phyloP scores from a whole-genome alignment of 768 basidiomycete species.

The Russula dissimulans region DNA sequence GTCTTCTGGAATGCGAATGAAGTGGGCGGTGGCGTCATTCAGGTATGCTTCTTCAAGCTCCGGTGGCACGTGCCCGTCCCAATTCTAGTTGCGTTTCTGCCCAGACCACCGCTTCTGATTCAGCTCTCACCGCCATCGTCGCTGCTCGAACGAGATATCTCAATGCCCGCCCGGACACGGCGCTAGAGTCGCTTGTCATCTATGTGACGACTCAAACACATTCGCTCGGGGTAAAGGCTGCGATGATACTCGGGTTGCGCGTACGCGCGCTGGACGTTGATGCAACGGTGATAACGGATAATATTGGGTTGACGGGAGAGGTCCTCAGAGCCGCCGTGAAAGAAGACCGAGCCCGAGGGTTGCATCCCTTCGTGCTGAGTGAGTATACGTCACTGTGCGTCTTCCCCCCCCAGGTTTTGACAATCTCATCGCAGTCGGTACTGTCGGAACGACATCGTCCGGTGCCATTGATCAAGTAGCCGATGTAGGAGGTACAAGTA shows the following conservation, averaged over 20 bases:
- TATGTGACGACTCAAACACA: constrained; percentile 91
- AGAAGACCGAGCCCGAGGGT: constrained; percentile 50
- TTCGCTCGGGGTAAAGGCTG: constrained; percentile 74
- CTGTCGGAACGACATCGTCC: constrained; percentile 84
- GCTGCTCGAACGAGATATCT: constrained; percentile 64
- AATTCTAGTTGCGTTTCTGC: not conserved
- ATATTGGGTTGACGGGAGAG: constrained; percentile 59
- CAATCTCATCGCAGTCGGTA: constrained; percentile 51
- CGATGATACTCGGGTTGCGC: constrained; percentile 65
- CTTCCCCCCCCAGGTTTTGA: not conserved
- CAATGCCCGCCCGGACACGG: constrained; percentile 38
- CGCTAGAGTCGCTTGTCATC: constrained; percentile 57
- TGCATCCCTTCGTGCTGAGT: constrained; percentile 79
- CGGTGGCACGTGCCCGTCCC: too few species aligned
- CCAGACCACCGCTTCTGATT: constrained; percentile 82
- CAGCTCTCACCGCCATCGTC: constrained; percentile 63
- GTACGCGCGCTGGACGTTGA: constrained; percentile 63
- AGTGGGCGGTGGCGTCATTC: constrained; percentile 75
- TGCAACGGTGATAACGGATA: constrained; percentile 34
- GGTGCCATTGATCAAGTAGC: constrained; percentile 75
- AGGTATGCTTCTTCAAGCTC: constrained; percentile 31
- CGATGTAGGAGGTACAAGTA: constrained; percentile 67
- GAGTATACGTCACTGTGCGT: constrained; percentile 20
- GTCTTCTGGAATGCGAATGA: constrained; percentile 58
- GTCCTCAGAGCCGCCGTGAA: constrained; percentile 50